These are phyloP conservation scores for Ophiostoma sp. DNA, from an alignment of 2,329 filamentous ascomycete species.

Conservation along the genomic window DNA sequence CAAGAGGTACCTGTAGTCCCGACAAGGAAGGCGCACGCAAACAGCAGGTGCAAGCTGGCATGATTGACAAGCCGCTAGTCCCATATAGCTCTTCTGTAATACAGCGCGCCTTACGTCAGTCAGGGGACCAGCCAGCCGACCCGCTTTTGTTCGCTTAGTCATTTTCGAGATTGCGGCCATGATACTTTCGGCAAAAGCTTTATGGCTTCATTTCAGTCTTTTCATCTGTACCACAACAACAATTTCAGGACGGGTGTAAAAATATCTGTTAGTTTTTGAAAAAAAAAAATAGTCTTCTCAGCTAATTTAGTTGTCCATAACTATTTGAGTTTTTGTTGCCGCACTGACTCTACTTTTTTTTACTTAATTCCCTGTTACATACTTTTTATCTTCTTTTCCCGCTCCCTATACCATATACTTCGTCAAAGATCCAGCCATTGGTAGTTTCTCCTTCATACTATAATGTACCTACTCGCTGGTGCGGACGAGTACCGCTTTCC, in stretches of 20 bases:
- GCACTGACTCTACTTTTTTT: background rate
- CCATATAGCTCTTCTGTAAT: background rate
- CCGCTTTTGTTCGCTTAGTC: slow-evolving; percentile 24
- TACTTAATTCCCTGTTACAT: background rate
- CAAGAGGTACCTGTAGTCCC: background rate
- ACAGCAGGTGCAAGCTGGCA: slow-evolving; percentile 23
- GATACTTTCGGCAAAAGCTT: slow-evolving; percentile 7
- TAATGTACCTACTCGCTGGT: slow-evolving; percentile 41
- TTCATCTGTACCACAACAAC: background rate
- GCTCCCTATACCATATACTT: background rate
- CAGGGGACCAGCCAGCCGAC: background rate
- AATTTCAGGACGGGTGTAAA: background rate
- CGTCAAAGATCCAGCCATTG: background rate
- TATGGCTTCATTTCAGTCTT: background rate
- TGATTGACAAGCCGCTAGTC: slow-evolving; percentile 15
- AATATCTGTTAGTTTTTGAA: background rate
- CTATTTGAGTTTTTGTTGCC: no score
- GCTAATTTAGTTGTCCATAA: background rate
- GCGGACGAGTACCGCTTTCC: slow-evolving; percentile 39
- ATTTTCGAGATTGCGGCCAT: slow-evolving; percentile 18
- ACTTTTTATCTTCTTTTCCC: background rate
- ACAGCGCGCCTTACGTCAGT: background rate
- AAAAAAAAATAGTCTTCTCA: no score
- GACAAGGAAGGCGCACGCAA: slow-evolving; percentile 9
- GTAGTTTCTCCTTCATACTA: background rate